Evolutionary conservation across 1,139 yeast species (phyloP).

Genomic region (Hyphopichia wangnamkhiaoensis): DNA sequence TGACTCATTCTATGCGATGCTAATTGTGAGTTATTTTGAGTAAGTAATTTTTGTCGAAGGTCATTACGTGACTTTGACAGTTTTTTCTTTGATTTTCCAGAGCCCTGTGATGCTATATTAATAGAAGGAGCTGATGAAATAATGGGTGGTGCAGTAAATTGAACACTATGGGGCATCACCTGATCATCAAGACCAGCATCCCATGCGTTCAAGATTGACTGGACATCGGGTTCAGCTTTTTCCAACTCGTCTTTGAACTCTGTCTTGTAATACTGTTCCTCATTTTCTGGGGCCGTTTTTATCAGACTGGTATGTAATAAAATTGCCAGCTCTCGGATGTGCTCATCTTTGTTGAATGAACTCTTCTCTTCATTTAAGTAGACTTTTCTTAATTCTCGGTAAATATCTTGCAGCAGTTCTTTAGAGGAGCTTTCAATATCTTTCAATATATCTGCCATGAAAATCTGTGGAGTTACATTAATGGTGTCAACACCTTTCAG

Average conservation of each 20-base stretch:
- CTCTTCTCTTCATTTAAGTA: conserved; percentile 10
- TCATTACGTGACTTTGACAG: background rate
- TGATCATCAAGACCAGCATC: conserved; percentile 14
- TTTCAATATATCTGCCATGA: background rate
- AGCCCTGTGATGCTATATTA: conserved; percentile 20
- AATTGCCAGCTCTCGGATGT: conserved; percentile 19
- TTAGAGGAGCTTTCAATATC: background rate
- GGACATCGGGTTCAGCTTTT: conserved; percentile 19
- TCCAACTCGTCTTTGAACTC: conserved; percentile 13
- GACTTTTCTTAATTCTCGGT: background rate
- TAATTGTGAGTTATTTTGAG: conserved; percentile 4
- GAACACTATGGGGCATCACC: conserved; percentile 5
- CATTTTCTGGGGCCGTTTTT: conserved; percentile 19
- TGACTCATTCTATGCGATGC: conserved; percentile 1
- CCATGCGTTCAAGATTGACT: conserved; percentile 29
- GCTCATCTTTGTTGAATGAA: conserved; percentile 14
- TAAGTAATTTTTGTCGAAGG: conserved; percentile 3
- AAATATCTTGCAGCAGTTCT: background rate
- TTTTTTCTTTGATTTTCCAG: conserved; percentile 9
- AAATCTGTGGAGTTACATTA: background rate
- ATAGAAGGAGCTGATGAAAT: conserved; percentile 23
- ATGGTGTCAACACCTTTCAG: conserved; percentile 21
- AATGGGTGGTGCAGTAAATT: conserved; percentile 9
- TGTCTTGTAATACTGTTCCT: conserved; percentile 10
- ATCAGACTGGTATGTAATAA: conserved; percentile 26